These are phyloP conservation scores for Tricholoma matsutake DNA, from an alignment of 768 basidiomycete species.

Conservation along the genomic window DNA sequence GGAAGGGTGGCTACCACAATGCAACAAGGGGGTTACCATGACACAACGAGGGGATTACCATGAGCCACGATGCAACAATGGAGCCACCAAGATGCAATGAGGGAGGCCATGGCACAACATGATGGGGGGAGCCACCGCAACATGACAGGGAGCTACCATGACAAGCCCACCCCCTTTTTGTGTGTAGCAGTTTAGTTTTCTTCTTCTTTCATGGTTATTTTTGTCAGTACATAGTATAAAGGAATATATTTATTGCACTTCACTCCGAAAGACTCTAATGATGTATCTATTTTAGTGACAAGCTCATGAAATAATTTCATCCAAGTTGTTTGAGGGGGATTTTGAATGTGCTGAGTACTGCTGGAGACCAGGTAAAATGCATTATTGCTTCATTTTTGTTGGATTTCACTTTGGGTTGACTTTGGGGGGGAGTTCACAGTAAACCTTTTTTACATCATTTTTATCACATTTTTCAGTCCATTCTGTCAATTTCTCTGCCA, in stretches of 20 bases:
- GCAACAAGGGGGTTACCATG: too few relatives aligned
- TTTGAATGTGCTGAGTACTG: background rate
- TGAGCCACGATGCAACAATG: background rate
- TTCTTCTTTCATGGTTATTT: too few relatives aligned
- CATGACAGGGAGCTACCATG: too few relatives aligned
- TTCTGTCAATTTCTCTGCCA: too few relatives aligned
- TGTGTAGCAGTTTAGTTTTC: too few relatives aligned
- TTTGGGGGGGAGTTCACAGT: background rate
- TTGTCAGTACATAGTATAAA: too few relatives aligned
- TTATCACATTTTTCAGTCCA: too few relatives aligned
- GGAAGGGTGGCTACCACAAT: background rate
- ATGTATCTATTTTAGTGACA: background rate
- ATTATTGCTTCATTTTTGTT: background rate
- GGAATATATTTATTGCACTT: too few relatives aligned
- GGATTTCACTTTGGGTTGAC: background rate
- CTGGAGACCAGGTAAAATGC: background rate
- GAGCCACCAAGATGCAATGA: too few relatives aligned
- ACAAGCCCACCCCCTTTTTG: too few relatives aligned
- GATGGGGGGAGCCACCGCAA: too few relatives aligned
- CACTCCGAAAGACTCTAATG: background rate
- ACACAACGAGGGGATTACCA: background rate
- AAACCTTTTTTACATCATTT: background rate
- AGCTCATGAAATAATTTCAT: too few relatives aligned
- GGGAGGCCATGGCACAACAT: background rate
- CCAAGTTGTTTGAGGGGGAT: background rate